Conservation (phyloP, 257 asterid genomes). For the Solanum raphanifolium region DNA sequence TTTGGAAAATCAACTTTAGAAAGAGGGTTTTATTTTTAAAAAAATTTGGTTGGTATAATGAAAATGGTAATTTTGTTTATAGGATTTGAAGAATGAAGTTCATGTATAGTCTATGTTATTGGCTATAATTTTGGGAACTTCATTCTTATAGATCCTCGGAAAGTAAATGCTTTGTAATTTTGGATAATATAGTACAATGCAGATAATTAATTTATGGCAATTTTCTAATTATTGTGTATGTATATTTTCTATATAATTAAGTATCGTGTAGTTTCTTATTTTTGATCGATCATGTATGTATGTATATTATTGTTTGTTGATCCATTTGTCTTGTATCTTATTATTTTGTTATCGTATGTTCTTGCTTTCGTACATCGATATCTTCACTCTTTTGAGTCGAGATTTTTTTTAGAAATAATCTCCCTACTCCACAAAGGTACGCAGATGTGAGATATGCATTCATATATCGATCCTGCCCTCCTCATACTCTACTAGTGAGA, state of each 20-base stretch:
- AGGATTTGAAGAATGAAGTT: constrained; percentile 31
- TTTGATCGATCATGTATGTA: not conserved
- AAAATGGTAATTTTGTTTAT: constrained; percentile 9
- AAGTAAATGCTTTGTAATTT: constrained; percentile 43
- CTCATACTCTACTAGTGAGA: not conserved
- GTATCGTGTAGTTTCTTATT: not conserved
- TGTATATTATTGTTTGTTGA: not conserved
- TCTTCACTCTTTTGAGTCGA: not conserved
- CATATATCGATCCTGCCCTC: not conserved
- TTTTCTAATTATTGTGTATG: not conserved
- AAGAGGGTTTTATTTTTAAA: not conserved
- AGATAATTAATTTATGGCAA: constrained; percentile 15
- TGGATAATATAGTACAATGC: constrained; percentile 8
- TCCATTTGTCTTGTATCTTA: not conserved
- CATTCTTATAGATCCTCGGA: constrained; percentile 29
- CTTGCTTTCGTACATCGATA: not conserved
- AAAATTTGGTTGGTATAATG: not conserved
- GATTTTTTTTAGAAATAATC: not conserved
- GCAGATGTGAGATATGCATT: not conserved
- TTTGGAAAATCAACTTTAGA: not conserved
- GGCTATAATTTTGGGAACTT: constrained; percentile 81
- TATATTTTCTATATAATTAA: not conserved
- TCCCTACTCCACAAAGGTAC: not conserved
- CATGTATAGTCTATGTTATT: constrained; percentile 22
- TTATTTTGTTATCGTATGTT: not conserved